Percentiles rank a stretch among this genome's conserved stretches.
These are phyloP conservation scores for Leptodermis oblonga DNA, from an alignment of 257 asterid genomes.

Conservation along the genomic window DNA sequence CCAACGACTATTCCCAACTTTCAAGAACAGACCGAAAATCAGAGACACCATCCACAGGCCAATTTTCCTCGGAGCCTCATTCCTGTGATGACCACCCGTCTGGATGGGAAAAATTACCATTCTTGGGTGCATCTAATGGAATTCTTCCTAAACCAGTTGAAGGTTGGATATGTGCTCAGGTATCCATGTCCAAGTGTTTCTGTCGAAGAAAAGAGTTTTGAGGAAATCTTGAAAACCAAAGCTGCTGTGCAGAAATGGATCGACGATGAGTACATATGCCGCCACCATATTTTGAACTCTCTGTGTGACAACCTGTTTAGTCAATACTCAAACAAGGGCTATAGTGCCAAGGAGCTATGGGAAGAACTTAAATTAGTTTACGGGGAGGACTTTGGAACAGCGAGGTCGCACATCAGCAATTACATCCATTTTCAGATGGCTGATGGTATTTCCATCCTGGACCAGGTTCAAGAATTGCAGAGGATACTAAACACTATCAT, in stretches of 20 bases:
- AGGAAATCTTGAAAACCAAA: slow-evolving; percentile 34
- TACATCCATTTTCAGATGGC: slow-evolving; percentile 60
- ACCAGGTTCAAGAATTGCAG: slow-evolving; percentile 60
- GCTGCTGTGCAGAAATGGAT: slow-evolving; percentile 41
- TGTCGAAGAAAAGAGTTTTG: slow-evolving; percentile 23
- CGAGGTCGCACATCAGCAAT: slow-evolving; percentile 50
- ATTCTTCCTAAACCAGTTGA: slow-evolving; percentile 45
- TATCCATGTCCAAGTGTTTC: slow-evolving; percentile 43
- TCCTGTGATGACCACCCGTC: slow-evolving; percentile 55
- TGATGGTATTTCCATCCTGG: slow-evolving; percentile 50
- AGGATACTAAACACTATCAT: slow-evolving; percentile 40
- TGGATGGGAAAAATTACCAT: slow-evolving; percentile 56
- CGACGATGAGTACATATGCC: slow-evolving; percentile 57
- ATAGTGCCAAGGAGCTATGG: slow-evolving; percentile 64
- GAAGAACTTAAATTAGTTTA: slow-evolving; percentile 48
- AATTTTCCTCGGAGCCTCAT: slow-evolving; percentile 21
- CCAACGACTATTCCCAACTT: slow-evolving; percentile 4
- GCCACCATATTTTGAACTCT: slow-evolving; percentile 52
- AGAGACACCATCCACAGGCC: slow-evolving; percentile 17
- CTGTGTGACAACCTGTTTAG: slow-evolving; percentile 51
- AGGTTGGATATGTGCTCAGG: slow-evolving; percentile 50
- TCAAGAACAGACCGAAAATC: slow-evolving; percentile 20
- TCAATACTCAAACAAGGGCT: slow-evolving; percentile 42
- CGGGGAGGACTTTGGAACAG: slow-evolving; percentile 62
- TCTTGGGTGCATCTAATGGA: slow-evolving; percentile 67